Percentiles rank a stretch among this genome's conserved stretches.
Conservation (phyloP, 352 stramenopile species). For the Phytopythium delawarense region DNA sequence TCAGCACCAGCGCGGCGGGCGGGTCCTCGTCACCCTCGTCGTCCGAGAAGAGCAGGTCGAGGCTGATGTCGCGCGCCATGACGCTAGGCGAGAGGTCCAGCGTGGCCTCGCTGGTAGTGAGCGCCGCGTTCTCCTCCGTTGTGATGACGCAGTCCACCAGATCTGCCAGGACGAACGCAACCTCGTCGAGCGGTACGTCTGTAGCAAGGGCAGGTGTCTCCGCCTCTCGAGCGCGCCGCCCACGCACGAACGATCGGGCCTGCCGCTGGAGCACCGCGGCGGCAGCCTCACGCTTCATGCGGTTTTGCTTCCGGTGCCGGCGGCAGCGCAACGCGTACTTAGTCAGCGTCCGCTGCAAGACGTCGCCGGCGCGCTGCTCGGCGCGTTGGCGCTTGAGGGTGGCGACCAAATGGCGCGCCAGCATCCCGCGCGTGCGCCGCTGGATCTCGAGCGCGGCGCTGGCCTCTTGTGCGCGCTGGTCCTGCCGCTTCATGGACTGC, state of each 20-base stretch:
- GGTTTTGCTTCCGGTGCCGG: slow-evolving; percentile 18
- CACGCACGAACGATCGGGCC: slow-evolving; percentile 19
- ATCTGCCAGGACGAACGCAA: background rate
- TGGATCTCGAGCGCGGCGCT: slow-evolving; percentile 39
- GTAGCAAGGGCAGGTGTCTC: background rate
- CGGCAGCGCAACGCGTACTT: slow-evolving; percentile 16
- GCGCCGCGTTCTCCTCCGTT: slow-evolving; percentile 14
- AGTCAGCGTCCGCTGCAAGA: slow-evolving; percentile 33
- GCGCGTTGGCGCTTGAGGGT: slow-evolving; percentile 10
- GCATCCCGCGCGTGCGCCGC: slow-evolving; percentile 27
- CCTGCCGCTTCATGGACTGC: slow-evolving; percentile 38
- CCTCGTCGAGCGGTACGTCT: slow-evolving; percentile 13
- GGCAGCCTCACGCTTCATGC: slow-evolving; percentile 28
- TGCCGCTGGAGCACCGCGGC: slow-evolving; percentile 45
- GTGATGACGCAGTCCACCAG: slow-evolving; percentile 1
- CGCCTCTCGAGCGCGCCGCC: slow-evolving; percentile 1
- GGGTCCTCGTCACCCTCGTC: slow-evolving; percentile 20
- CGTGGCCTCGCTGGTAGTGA: slow-evolving; percentile 5
- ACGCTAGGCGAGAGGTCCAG: background rate
- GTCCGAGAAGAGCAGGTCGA: slow-evolving; percentile 60
- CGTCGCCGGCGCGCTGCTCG: slow-evolving; percentile 23
- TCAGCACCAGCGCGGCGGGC: background rate
- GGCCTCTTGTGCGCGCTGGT: slow-evolving; percentile 37
- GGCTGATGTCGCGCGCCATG: slow-evolving; percentile 34
- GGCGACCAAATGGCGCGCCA: slow-evolving; percentile 17